Base-by-base conservation (phyloP, 1,139 yeast genomes). In the Hyphopichia wangnamkhiaoensis region DNA sequence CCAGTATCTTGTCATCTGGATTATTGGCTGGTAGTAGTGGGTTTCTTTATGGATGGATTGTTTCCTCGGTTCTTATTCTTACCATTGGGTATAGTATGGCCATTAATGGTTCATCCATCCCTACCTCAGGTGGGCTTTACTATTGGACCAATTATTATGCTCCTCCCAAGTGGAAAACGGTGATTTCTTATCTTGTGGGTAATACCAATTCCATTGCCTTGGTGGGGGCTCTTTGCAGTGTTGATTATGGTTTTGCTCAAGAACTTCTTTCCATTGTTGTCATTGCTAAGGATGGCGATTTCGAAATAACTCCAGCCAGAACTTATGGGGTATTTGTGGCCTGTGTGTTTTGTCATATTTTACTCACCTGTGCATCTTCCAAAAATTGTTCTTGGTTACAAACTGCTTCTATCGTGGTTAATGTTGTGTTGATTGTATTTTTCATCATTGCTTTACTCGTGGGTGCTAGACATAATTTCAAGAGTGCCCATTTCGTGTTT, bases 91-190 rank as follows among this genome's bases (percentile, higher is more conserved):
- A 71, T 44, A 68, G 80, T 17, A 80, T 81, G 65, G 74, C 84
- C 14, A 82, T 79, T 48, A 61, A 79, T 40, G 82, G 82, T 2
- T 74, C 82, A 10, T 71, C 82, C 15, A 74, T 76, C 56, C 87
- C 87, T 37, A 79, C 86, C 8, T 70, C 81, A 14, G 86, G 87
- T 42, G 87, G 86, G 19, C 63, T 80, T 51, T 80, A 79, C 56
- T 79, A 76, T 58, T 56, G 79, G 78, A 53, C 76, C 2, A 59
- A 58, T 42, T 59, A 56, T 45, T 61, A 54, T 42, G 53, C 59
- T 19, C 61, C 60, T 1, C 54, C 50, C n/a, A 34, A 34, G 15
- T 40, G 46, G 29, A 48, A 58, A 21, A 53, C 56, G 9, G 56
- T 62, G 0, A 42, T 60, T 26, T 52, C 59, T 39, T 61, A 56